These are phyloP conservation scores for Penicillium tannophilum DNA, from an alignment of 495 filamentous ascomycete genomes.

Conservation along the genomic window DNA sequence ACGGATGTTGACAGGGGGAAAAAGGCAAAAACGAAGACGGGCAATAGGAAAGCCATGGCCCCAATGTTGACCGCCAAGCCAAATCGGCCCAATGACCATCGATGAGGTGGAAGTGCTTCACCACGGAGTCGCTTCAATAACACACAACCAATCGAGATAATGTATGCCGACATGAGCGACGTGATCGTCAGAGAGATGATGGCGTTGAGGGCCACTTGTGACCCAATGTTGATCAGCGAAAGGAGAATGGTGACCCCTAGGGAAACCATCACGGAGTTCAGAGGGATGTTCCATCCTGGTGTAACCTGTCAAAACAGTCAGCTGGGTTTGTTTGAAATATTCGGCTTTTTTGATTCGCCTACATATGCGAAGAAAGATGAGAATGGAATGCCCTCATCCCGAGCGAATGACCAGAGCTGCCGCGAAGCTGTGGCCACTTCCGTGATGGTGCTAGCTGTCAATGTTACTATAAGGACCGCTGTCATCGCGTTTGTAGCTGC, in stretches of 20 bases:
- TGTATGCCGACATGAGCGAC: conserved; percentile 50
- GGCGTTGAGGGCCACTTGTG: conserved; percentile 47
- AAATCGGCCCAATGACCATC: conserved; percentile 51
- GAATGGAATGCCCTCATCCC: conserved; percentile 52
- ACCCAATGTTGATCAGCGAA: conserved; percentile 57
- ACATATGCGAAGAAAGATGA: conserved; percentile 52
- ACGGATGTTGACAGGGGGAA: conserved; percentile 51
- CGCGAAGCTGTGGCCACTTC: conserved; percentile 49
- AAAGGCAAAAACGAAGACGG: conserved; percentile 56
- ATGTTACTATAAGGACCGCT: conserved; percentile 43
- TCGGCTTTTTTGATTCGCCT: conserved; percentile 15
- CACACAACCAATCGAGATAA: conserved; percentile 51
- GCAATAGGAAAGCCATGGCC: conserved; percentile 42
- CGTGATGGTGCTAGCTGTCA: conserved; percentile 41
- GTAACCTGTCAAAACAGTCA: conserved; percentile 39
- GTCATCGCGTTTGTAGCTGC: conserved; percentile 45
- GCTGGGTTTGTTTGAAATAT: background rate
- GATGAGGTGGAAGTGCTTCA: conserved; percentile 43
- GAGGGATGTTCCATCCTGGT: conserved; percentile 51
- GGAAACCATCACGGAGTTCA: conserved; percentile 53
- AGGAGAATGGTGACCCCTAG: conserved; percentile 49
- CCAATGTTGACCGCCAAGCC: conserved; percentile 51
- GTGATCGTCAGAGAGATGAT: conserved; percentile 49
- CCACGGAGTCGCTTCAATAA: conserved; percentile 46
- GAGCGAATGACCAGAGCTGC: conserved; percentile 48